Conservation (phyloP, 495 filamentous ascomycete species). For the Rusavskia elegans region DNA sequence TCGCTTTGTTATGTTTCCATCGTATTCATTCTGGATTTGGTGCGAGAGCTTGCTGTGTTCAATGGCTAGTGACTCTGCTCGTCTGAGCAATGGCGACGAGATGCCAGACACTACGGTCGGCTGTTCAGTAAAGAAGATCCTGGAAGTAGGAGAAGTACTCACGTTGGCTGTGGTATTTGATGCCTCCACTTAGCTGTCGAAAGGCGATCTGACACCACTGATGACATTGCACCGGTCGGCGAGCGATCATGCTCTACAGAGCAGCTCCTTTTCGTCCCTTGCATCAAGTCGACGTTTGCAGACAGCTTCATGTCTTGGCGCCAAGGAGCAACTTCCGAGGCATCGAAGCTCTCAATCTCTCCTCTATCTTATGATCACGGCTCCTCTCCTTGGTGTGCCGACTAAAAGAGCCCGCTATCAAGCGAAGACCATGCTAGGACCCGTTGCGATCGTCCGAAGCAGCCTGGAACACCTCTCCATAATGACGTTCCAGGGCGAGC, state of each 20-base stretch:
- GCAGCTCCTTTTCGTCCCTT: not conserved
- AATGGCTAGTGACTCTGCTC: conserved; percentile 44
- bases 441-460: no score
- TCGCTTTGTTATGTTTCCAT: conserved; percentile 56
- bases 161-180: not conserved
- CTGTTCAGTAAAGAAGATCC: not conserved
- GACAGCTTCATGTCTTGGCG: no score
- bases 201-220: not conserved
- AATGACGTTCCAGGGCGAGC: no score
- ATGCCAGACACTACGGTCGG: conserved; percentile 19
- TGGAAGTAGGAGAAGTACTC: not conserved
- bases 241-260: not conserved
- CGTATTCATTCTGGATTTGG: conserved; percentile 45
- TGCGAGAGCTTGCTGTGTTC: conserved; percentile 52
- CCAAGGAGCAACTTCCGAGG: no score
- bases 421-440: no score
- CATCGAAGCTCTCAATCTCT: no score
- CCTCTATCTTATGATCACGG: no score
- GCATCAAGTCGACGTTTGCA: not conserved
- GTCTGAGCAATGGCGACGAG: conserved; percentile 42
- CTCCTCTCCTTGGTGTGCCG: no score
- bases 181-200: not conserved
- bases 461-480: no score
- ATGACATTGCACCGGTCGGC: not conserved
- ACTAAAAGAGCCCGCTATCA: no score